A percentile compares a stretch with the other conserved stretches of the same genome.
Conservation (phyloP, 768 basidiomycete genomes). For the Panellus pusillus region DNA sequence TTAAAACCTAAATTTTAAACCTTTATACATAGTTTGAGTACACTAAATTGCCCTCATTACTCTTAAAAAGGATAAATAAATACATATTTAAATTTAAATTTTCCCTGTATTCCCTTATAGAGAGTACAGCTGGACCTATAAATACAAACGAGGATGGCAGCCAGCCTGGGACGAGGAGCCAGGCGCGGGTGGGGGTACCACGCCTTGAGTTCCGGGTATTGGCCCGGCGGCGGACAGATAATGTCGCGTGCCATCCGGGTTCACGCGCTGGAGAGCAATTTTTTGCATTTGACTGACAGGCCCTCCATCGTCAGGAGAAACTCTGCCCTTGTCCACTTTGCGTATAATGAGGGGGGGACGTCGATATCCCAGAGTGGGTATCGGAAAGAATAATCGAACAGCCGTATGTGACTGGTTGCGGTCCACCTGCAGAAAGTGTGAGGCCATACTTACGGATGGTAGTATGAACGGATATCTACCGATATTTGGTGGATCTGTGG, state of each 20-base stretch:
- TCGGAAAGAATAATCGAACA: constrained; percentile 87
- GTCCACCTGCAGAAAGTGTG: constrained; percentile 53
- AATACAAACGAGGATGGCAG: constrained; percentile 75
- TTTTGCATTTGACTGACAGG: constrained; percentile 98
- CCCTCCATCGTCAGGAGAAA: constrained; percentile 85
- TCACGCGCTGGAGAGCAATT: constrained; percentile 85
- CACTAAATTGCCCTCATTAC: no score
- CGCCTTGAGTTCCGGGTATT: constrained; percentile 72
- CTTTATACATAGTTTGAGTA: no score
- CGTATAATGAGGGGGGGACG: constrained; percentile 84
- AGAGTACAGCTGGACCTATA: no score
- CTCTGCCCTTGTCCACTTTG: constrained; percentile 89
- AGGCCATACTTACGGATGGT: constrained; percentile 33
- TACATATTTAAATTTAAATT: no score
- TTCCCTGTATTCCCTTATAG: no score
- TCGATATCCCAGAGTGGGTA: constrained; percentile 80
- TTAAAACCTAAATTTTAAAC: no score
- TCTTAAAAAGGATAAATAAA: no score
- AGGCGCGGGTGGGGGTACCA: constrained; percentile 68
- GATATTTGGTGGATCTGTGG: constrained; percentile 60
- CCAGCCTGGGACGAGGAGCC: constrained; percentile 75
- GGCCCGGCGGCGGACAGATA: constrained; percentile 90
- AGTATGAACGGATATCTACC: constrained; percentile 67
- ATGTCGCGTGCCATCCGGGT: constrained; percentile 79
- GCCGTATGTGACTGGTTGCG: constrained; percentile 88